Base-by-base conservation (phyloP, 2,329 filamentous ascomycete genomes). In the Colletotrichum theobromicola region DNA sequence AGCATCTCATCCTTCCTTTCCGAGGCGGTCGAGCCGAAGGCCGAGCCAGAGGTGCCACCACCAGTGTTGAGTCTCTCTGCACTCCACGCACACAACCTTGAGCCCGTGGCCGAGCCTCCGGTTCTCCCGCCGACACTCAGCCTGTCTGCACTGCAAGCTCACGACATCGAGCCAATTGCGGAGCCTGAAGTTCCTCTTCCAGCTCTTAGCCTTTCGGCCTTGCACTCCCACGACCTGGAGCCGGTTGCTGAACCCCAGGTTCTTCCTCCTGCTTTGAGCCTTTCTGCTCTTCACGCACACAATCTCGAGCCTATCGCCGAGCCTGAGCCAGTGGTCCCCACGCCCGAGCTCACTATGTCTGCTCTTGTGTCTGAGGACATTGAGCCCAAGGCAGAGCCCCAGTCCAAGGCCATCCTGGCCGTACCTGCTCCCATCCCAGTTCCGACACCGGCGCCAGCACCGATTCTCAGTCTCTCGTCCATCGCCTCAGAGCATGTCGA, bases 21-120 rank as follows among this genome's bases (percentile, higher is more conserved):
- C 5, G 79, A 86, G 76, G 79, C 79, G 9, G 78, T 85, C 2
- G 81, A 84, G 16, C 89, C 89, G 13, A 79, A 85, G 50, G 55
- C 53, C n/a, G 70, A 69, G 55, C 76, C 76, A 15, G 78, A 76
- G 68, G 62, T 75, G 15, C 57, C 74, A 15, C 62, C 74, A 12
- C 61, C 67, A 28, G 63, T 64, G 26, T 67, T 80, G 42, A 77
- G 69, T 67, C 77, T 64, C 71, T 76, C 28, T 66, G 75, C 74
- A 12, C 74, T 76, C 13, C 72, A 69, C 16, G 68, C 69, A 32
- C 72, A 76, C 62, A 62, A 64, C 61, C 63, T 74, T 46, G 77
- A 68, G 66, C 65, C 68, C 7, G 62, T 72, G 50, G 75, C 78
- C 2, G 80, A 81, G 71, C 81, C 79, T 46, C 82, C 82, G 67